Conservation (phyloP, 805 yeast species). For the Cyberlindnera nakhonratchasimensis region DNA sequence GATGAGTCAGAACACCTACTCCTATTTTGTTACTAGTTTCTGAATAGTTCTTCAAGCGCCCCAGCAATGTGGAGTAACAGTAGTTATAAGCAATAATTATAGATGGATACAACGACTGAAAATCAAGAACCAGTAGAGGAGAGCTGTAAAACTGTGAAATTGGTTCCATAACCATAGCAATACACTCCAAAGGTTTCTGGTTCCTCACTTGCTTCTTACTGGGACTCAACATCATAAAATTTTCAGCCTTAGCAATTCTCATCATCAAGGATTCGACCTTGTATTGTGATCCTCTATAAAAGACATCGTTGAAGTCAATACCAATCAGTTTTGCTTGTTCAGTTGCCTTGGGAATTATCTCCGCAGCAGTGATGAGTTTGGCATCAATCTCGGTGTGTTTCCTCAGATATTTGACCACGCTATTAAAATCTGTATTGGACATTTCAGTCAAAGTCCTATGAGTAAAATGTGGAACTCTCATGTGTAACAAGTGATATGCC, state of each 20-base stretch:
- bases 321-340: constrained; percentile 88
- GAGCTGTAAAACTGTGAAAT: constrained; percentile 78
- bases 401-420: constrained; percentile 45
- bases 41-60: constrained; percentile 53
- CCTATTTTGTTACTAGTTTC: constrained; percentile 53
- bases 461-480: constrained; percentile 61
- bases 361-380: constrained; percentile 46
- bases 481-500: constrained; percentile 62
- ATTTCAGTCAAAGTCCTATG: constrained; percentile 45
- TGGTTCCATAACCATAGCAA: constrained; percentile 94
- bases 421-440: constrained; percentile 34
- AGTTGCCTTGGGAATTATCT: constrained; percentile 62
- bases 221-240: constrained; percentile 71
- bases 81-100: constrained; percentile 87
- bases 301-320: constrained; percentile 82
- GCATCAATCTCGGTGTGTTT: constrained; percentile 42
- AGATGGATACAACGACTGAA: constrained; percentile 92
- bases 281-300: constrained; percentile 89
- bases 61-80: constrained; percentile 73
- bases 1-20: constrained; percentile 41
- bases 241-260: constrained; percentile 74
- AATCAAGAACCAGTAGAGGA: constrained; percentile 87
- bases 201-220: constrained; percentile 74
- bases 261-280: constrained; percentile 84
- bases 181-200: constrained; percentile 81